These are phyloP conservation scores for Rosellinia necatrix DNA, from an alignment of 2,329 filamentous ascomycete species.

Conservation along the genomic window DNA sequence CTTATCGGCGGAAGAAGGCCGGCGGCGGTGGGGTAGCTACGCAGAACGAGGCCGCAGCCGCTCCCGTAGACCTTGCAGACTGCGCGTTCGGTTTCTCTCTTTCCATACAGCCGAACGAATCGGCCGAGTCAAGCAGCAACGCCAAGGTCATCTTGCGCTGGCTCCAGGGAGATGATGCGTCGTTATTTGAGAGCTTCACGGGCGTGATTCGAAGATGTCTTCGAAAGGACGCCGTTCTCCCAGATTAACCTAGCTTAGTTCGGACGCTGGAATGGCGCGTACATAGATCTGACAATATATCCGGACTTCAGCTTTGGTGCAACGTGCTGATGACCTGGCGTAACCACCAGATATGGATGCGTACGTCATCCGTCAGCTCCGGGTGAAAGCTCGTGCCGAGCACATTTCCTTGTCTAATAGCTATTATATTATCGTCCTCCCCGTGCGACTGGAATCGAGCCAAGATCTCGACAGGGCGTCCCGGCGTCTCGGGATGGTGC, in stretches of 20 bases:
- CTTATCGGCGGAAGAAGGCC: slow-evolving; percentile 67
- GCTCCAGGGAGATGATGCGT: slow-evolving; percentile 74
- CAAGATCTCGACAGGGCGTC: slow-evolving; percentile 52
- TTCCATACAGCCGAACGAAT: slow-evolving; percentile 47
- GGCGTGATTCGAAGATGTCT: slow-evolving; percentile 57
- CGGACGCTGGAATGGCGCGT: no score
- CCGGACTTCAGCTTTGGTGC: neutral
- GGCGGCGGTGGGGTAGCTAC: slow-evolving; percentile 37
- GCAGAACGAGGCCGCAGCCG: slow-evolving; percentile 25
- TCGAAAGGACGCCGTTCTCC: neutral
- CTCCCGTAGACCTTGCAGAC: slow-evolving; percentile 36
- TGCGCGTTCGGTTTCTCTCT: slow-evolving; percentile 64
- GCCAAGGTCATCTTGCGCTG: slow-evolving; percentile 65
- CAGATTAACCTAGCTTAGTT: neutral
- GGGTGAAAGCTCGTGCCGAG: slow-evolving; percentile 96
- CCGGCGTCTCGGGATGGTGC: slow-evolving; percentile 18
- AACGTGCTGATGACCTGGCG: slow-evolving; percentile 60
- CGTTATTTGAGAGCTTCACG: slow-evolving; percentile 85
- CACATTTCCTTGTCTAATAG: slow-evolving; percentile 87
- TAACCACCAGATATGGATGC: slow-evolving; percentile 96
- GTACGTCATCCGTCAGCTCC: slow-evolving; percentile 82
- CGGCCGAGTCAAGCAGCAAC: slow-evolving; percentile 40
- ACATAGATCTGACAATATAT: neutral
- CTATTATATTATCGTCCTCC: slow-evolving; percentile 77
- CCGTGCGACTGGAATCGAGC: slow-evolving; percentile 52